Conservation (phyloP, 352 stramenopile species). For the Phytophthora parvispora region DNA sequence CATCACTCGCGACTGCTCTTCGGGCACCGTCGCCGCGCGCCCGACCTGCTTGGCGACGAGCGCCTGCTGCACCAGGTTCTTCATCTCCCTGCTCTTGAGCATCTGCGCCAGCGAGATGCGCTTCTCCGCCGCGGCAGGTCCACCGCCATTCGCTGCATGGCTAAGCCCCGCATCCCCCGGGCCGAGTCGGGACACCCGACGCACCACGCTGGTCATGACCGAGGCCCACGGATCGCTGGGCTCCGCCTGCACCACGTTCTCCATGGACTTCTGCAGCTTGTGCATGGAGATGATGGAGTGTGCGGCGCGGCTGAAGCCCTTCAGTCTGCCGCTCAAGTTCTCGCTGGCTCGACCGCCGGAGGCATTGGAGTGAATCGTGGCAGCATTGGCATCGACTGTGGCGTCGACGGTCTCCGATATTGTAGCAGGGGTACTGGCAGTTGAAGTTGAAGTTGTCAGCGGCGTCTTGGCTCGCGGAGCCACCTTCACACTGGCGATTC, state of each 20-base stretch:
- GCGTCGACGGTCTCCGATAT: conserved; percentile 5
- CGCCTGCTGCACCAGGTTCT: conserved; percentile 69
- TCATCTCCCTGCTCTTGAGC: conserved; percentile 65
- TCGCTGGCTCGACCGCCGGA: not conserved
- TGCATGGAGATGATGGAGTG: conserved; percentile 46
- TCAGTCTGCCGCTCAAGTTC: not conserved
- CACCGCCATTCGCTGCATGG: not conserved
- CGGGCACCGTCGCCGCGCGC: not conserved
- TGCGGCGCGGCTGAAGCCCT: conserved; percentile 40
- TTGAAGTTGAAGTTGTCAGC: not conserved
- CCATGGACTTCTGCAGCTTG: conserved; percentile 10
- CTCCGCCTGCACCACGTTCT: not conserved
- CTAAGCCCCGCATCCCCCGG: not conserved
- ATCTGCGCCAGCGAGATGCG: conserved; percentile 55
- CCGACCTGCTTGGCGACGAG: conserved; percentile 34
- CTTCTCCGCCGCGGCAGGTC: conserved; percentile 14
- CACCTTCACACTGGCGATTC: conserved; percentile 21
- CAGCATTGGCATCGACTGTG: not conserved
- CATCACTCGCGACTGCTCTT: conserved; percentile 69
- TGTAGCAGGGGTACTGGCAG: not conserved
- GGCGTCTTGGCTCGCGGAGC: conserved; percentile 13
- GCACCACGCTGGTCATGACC: conserved; percentile 38
- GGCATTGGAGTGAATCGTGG: not conserved
- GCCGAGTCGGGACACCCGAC: conserved; percentile 12
- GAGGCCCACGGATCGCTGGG: conserved; percentile 39